Base-by-base conservation (phyloP, 192 early-diverging fungal genomes). In the Coemansia sp. region DNA sequence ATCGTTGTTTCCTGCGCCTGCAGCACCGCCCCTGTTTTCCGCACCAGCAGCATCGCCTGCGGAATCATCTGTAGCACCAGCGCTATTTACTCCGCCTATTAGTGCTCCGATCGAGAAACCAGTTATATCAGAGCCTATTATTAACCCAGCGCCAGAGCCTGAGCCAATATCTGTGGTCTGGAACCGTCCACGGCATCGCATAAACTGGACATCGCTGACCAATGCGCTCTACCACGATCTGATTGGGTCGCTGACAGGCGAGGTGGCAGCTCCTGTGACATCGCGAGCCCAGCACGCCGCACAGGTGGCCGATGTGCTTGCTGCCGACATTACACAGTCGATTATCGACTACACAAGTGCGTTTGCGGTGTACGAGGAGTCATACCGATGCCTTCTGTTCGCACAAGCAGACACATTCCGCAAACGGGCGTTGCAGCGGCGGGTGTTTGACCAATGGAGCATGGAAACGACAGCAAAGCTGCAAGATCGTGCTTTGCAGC, bases 191-290 rank as follows among this genome's bases (percentile, higher is more conserved):
- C 70, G 76, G 17, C 57, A 59, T 29, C 71, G 70, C 39, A 73
- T 79, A 55, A 73, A 70, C 65, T 79, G 71, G 67, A 79, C 76
- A 7, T 62, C 67, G 21, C 67, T 79, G 14, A 63, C 67, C 11
- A 70, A 79, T 49, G 50, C 67, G 2, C 51, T 79, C 10, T 79
- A 72, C 62, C 55, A 69, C 61, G 59, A 67, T 21, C 48, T 79
- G 35, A 38, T 79, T 5, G 71, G 32, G 12, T 67, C 71, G n/a
- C 50, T 79, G 12, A 52, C 69, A 1, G 35, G 14, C 25, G 67
- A 73, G 5, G 57, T 73, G 0, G 58, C 55, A 37, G 39, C 47
- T 1, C 71, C 76, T 3, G 4, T 65, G 6, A 17, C 32, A 0
- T 3, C 24, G 35, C 59, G 23, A 0, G 60, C 70, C 15, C 65